Evolutionary conservation across 129 eudicot genomes (phyloP).

Genomic region (Arctium lappa): DNA sequence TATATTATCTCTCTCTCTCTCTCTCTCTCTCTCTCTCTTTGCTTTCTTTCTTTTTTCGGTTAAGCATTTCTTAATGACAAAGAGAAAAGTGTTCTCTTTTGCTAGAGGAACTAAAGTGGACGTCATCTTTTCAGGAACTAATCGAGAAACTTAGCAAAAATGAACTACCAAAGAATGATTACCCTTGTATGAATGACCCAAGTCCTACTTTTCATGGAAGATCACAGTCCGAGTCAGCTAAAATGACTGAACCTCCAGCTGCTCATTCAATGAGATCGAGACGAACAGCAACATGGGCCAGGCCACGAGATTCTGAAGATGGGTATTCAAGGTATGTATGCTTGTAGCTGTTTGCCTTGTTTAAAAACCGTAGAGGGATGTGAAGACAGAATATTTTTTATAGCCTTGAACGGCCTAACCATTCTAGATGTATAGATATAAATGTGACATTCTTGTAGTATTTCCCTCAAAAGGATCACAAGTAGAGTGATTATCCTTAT

Average conservation of each 20-base stretch:
- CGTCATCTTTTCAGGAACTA: conserved; percentile 62
- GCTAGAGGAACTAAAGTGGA: neutral
- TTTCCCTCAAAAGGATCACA: neutral
- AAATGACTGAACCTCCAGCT: conserved; percentile 37
- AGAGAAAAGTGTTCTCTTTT: neutral
- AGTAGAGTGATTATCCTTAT: neutral
- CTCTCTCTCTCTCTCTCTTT: neutral
- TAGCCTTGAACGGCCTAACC: neutral
- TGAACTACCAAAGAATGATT: conserved; percentile 72
- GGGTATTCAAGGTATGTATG: conserved; percentile 80
- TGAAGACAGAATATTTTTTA: neutral
- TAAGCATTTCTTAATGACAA: neutral
- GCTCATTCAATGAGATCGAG: conserved; percentile 84
- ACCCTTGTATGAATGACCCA: conserved; percentile 94
- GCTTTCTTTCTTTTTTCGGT: neutral
- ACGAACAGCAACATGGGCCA: conserved; percentile 86
- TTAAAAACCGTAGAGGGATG: neutral
- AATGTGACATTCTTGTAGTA: neutral
- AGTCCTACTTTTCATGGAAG: conserved; percentile 78
- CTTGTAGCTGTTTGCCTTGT: neutral
- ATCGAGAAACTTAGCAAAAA: conserved; percentile 75
- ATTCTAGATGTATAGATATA: neutral
- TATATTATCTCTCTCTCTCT: too few species aligned
- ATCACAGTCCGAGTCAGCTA: conserved; percentile 40
- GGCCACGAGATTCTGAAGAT: conserved; percentile 82